These are phyloP conservation scores for Henckelia pumila DNA, from an alignment of 257 asterid species.

Conservation along the genomic window DNA sequence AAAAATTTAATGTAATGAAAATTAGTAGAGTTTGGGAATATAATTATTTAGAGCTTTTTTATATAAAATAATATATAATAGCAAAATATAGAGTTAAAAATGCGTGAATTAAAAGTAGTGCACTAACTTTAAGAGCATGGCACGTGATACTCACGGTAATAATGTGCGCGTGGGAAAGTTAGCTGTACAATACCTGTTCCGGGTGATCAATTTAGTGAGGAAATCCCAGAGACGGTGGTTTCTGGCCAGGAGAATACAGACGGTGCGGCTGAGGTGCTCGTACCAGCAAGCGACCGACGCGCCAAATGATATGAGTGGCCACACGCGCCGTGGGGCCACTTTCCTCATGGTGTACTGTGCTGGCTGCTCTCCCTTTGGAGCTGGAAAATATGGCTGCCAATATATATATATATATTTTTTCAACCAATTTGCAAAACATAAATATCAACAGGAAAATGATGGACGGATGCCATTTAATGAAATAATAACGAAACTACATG, in stretches of 20 bases:
- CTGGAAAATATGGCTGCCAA: slow-evolving; percentile 89
- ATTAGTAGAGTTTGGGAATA: too few species aligned
- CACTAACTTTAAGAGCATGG: too few species aligned
- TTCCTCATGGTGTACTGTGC: slow-evolving; percentile 81
- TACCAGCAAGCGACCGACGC: slow-evolving; percentile 94
- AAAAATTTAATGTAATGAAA: too few species aligned
- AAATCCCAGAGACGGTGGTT: slow-evolving; percentile 90
- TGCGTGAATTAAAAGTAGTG: too few species aligned
- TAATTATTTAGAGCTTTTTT: too few species aligned
- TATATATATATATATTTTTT: too few species aligned
- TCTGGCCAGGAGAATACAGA: slow-evolving; percentile 77
- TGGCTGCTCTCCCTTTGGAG: slow-evolving; percentile 70
- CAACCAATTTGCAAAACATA: background rate
- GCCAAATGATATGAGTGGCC: slow-evolving; percentile 79
- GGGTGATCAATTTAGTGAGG: slow-evolving; percentile 67
- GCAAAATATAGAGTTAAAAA: too few species aligned
- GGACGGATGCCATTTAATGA: background rate
- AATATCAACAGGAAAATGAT: background rate
- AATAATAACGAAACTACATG: background rate
- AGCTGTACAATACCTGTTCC: slow-evolving; percentile 57
- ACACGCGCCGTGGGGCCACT: slow-evolving; percentile 85
- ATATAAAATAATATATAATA: too few species aligned
- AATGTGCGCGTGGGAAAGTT: background rate
- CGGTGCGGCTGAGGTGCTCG: slow-evolving; percentile 79
- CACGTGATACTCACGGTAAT: background rate